Percentiles rank a stretch among this genome's conserved stretches.
Evolutionary conservation across 2,329 filamentous ascomycete species (phyloP).

Genomic region (Sarocladium oryzae): DNA sequence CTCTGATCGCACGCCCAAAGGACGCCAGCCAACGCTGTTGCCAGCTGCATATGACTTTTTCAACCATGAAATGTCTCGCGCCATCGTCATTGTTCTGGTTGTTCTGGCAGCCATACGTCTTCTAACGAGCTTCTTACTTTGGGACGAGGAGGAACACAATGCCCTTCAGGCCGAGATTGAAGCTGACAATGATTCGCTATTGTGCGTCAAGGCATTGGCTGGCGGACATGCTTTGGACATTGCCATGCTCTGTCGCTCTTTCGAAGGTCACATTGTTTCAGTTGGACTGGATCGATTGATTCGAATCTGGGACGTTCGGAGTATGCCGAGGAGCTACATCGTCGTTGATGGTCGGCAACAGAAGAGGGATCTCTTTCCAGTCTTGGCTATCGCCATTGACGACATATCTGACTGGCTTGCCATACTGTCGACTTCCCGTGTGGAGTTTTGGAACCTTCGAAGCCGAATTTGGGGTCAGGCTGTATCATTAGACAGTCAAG

Average conservation of each 20-base stretch:
- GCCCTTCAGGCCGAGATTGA: slow-evolving; percentile 37
- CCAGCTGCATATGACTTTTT: slow-evolving; percentile 57
- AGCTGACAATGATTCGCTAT: slow-evolving; percentile 36
- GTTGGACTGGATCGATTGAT: slow-evolving; percentile 65
- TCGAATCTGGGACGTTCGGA: slow-evolving; percentile 57
- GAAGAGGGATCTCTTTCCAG: slow-evolving; percentile 45
- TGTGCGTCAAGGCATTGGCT: slow-evolving; percentile 55
- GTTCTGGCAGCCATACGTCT: slow-evolving; percentile 59
- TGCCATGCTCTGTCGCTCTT: slow-evolving; percentile 54
- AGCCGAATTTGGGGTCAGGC: slow-evolving; percentile 50
- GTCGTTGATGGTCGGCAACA: slow-evolving; percentile 33
- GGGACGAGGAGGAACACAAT: slow-evolving; percentile 48
- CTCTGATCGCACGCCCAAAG: slow-evolving; percentile 56
- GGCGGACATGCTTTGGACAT: slow-evolving; percentile 65
- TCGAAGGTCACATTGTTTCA: slow-evolving; percentile 60
- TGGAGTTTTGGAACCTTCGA: slow-evolving; percentile 58
- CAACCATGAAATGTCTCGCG: slow-evolving; percentile 50
- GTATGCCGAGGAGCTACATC: slow-evolving; percentile 34
- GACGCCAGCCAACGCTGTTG: slow-evolving; percentile 26
- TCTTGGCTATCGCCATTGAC: slow-evolving; percentile 59
- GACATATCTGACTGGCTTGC: slow-evolving; percentile 59
- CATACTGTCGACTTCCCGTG: slow-evolving; percentile 51
- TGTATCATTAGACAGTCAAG: slow-evolving; percentile 41
- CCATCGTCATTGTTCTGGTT: slow-evolving; percentile 56
- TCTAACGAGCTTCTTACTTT: slow-evolving; percentile 68